These are phyloP conservation scores for Gossypium davidsonii DNA, from an alignment of 441 rosid species.

Conservation along the genomic window DNA sequence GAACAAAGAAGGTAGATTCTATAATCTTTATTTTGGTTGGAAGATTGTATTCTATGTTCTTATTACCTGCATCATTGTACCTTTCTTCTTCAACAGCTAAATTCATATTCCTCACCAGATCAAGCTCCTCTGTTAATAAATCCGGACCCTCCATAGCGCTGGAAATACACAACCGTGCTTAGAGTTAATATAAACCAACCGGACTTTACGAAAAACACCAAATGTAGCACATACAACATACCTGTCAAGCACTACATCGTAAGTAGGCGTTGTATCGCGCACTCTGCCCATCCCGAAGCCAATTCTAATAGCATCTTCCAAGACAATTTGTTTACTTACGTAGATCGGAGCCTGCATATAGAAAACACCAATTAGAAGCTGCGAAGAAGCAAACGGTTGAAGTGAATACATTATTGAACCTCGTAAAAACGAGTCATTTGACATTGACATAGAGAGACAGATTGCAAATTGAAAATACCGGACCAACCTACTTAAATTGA, in stretches of 20 bases:
- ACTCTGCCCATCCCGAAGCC: constrained; percentile 56
- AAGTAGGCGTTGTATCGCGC: constrained; percentile 44
- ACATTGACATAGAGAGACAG: neutral
- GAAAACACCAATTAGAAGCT: constrained; percentile 13
- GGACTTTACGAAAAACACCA: neutral
- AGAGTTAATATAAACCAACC: constrained; percentile 7
- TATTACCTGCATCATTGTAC: constrained; percentile 81
- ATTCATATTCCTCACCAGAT: constrained; percentile 55
- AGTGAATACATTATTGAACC: neutral
- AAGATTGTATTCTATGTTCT: neutral
- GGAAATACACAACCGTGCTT: constrained; percentile 26
- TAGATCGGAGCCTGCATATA: constrained; percentile 72
- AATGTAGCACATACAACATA: constrained; percentile 14
- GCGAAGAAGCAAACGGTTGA: neutral
- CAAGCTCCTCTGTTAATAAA: constrained; percentile 61
- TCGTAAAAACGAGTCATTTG: neutral
- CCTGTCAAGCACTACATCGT: constrained; percentile 83
- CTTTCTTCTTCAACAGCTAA: constrained; percentile 76
- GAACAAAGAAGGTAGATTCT: neutral
- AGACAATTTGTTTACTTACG: constrained; percentile 66
- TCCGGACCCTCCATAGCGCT: constrained; percentile 77
- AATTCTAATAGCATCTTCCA: constrained; percentile 67
- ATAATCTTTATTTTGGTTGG: neutral
- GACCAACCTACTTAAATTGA: neutral
- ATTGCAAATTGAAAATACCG: neutral